These are phyloP conservation scores for Bruguiera hainesii DNA, from an alignment of 441 rosid genomes.

Conservation along the genomic window DNA sequence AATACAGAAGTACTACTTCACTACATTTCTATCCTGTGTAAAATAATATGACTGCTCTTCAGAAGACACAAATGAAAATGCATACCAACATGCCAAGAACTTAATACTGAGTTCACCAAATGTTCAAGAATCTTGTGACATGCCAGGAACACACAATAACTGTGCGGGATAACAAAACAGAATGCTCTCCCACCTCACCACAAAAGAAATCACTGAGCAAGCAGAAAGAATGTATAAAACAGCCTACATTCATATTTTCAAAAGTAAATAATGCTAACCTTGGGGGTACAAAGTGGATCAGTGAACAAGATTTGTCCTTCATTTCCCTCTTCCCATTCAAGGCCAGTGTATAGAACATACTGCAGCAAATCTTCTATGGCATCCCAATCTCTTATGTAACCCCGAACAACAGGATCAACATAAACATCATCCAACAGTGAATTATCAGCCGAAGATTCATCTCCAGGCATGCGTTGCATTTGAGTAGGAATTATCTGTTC, in stretches of 20 bases:
- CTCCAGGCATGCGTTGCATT: conserved; percentile 81
- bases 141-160: neutral
- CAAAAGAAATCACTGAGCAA: neutral
- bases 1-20: neutral
- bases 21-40: too few species aligned
- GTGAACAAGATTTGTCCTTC: conserved; percentile 96
- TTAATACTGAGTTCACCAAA: neutral
- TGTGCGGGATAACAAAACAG: neutral
- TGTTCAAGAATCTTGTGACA: conserved; percentile 1
- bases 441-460: conserved; percentile 53
- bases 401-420: conserved; percentile 81
- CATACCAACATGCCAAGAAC: neutral
- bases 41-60: too few species aligned
- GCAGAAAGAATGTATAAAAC: neutral
- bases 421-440: conserved; percentile 49
- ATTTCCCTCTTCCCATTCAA: conserved; percentile 97
- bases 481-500: conserved; percentile 74
- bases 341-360: conserved; percentile 83
- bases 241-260: neutral
- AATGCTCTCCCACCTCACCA: neutral
- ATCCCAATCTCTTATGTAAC: conserved; percentile 87
- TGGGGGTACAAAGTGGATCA: conserved; percentile 88
- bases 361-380: conserved; percentile 93
- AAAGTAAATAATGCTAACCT: conserved; percentile 42
- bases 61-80: too few species aligned